These are phyloP conservation scores for Bipolaris oryzae DNA, from an alignment of 2,329 filamentous ascomycete species.

Conservation along the genomic window DNA sequence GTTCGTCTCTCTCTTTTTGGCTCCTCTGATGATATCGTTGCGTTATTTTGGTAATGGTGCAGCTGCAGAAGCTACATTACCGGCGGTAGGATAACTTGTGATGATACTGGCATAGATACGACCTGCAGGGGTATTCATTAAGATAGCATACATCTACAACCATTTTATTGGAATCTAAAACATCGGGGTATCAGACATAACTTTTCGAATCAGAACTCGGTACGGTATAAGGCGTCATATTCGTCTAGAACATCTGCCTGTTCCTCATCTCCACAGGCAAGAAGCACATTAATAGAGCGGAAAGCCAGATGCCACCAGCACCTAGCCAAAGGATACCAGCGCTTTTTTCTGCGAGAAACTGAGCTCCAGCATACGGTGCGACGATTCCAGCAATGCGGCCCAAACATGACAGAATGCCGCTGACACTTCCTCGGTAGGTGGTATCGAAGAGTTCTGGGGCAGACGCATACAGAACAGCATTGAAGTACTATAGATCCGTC, in stretches of 20 bases:
- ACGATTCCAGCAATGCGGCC: slow-evolving; percentile 38
- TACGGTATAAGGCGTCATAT: background rate
- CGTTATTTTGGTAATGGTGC: no score
- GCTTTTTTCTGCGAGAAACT: slow-evolving; percentile 26
- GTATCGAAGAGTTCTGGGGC: slow-evolving; percentile 40
- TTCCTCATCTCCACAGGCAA: slow-evolving; percentile 40
- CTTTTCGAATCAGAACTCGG: background rate
- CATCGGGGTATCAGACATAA: slow-evolving; percentile 5
- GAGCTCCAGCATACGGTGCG: slow-evolving; percentile 37
- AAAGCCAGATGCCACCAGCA: slow-evolving; percentile 39
- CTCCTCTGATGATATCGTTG: no score
- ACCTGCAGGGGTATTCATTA: background rate
- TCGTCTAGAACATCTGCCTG: slow-evolving; percentile 37
- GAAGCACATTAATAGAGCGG: slow-evolving; percentile 37
- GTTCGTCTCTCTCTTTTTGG: no score
- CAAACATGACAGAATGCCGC: slow-evolving; percentile 38
- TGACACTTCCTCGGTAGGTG: slow-evolving; percentile 37
- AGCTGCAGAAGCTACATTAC: background rate
- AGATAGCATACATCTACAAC: no score
- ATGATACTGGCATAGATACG: background rate
- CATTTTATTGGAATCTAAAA: slow-evolving; percentile 9
- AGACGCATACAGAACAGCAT: slow-evolving; percentile 39
- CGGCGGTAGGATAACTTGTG: no score
- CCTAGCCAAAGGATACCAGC: slow-evolving; percentile 40
- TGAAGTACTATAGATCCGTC: slow-evolving; percentile 28